A percentile compares a stretch with the other conserved stretches of the same genome.
Conservation (phyloP, 2,329 filamentous ascomycete species). For the Paecilomyces formosus region DNA sequence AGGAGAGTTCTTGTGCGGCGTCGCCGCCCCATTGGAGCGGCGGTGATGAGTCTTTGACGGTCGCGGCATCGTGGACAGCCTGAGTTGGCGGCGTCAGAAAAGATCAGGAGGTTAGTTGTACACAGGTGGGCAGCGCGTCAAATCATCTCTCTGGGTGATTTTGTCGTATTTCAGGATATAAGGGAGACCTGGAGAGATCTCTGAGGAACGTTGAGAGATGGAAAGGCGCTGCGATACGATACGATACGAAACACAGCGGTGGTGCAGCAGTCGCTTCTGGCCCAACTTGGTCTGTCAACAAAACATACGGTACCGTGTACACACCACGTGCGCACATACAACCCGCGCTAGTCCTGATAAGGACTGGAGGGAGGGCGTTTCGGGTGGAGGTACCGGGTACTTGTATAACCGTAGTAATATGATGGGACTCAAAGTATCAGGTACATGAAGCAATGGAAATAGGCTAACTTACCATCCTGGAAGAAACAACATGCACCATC, state of each 20-base stretch:
- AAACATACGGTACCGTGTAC: slow-evolving; percentile 28
- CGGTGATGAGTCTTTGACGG: slow-evolving; percentile 30
- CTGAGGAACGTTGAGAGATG: neutral
- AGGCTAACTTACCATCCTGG: no score
- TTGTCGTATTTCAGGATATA: neutral
- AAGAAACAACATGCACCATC: no score
- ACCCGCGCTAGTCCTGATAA: neutral
- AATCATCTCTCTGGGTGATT: neutral
- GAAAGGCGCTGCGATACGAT: neutral
- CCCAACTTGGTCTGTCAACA: slow-evolving; percentile 17
- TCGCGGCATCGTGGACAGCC: slow-evolving; percentile 45
- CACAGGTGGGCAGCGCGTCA: neutral
- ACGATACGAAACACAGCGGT: slow-evolving; percentile 2
- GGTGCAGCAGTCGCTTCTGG: neutral
- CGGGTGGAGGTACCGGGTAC: neutral
- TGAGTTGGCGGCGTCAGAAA: slow-evolving; percentile 18
- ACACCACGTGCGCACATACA: slow-evolving; percentile 13
- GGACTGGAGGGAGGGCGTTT: neutral
- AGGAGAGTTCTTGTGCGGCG: slow-evolving; percentile 45
- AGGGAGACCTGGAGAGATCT: neutral
- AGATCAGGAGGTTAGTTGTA: neutral
- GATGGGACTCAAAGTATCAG: neutral
- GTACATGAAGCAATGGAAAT: neutral
- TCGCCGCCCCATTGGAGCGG: slow-evolving; percentile 40
- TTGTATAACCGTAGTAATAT: neutral